Conservation (phyloP, 2,329 filamentous ascomycete species). For the Lachnellula occidentalis region DNA sequence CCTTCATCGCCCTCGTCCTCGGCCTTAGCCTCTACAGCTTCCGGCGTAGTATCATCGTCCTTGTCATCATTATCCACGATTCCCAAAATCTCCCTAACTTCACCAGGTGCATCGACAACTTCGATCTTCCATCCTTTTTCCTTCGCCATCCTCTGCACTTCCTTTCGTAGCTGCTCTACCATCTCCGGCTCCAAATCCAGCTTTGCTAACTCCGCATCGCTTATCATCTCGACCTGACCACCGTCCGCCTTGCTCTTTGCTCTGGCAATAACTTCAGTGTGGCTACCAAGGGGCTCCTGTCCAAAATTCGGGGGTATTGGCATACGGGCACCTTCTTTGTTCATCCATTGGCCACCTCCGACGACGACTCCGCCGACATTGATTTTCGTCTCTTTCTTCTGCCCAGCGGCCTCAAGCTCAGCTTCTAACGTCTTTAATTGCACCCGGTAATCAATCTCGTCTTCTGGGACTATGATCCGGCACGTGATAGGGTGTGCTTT, state of each 20-base stretch:
- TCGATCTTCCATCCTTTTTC: conserved; percentile 76
- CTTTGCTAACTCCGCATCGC: conserved; percentile 61
- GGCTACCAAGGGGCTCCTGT: conserved; percentile 52
- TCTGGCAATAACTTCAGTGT: conserved; percentile 21
- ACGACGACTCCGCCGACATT: conserved; percentile 26
- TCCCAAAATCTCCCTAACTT: conserved; percentile 60
- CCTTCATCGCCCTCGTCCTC: conserved; percentile 33
- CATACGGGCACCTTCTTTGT: conserved; percentile 26
- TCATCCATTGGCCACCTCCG: conserved; percentile 27
- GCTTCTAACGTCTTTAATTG: conserved; percentile 36
- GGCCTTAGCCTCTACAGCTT: conserved; percentile 34
- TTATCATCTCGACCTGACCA: conserved; percentile 37
- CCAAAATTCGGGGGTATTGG: conserved; percentile 34
- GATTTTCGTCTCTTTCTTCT: conserved; percentile 33
- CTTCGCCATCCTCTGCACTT: conserved; percentile 63
- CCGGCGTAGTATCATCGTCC: conserved; percentile 34
- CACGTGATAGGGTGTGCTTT: conserved; percentile 59
- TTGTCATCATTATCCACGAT: conserved; percentile 58
- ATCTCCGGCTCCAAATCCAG: conserved; percentile 53
- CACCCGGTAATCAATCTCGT: conserved; percentile 20
- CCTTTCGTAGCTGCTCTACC: conserved; percentile 62
- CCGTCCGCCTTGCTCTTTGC: conserved; percentile 26
- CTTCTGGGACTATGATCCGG: conserved; percentile 50
- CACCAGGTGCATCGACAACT: conserved; percentile 61
- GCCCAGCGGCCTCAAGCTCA: conserved; percentile 29